Base-by-base conservation (phyloP, 495 filamentous ascomycete genomes). In the Penicillium verhagenii region DNA sequence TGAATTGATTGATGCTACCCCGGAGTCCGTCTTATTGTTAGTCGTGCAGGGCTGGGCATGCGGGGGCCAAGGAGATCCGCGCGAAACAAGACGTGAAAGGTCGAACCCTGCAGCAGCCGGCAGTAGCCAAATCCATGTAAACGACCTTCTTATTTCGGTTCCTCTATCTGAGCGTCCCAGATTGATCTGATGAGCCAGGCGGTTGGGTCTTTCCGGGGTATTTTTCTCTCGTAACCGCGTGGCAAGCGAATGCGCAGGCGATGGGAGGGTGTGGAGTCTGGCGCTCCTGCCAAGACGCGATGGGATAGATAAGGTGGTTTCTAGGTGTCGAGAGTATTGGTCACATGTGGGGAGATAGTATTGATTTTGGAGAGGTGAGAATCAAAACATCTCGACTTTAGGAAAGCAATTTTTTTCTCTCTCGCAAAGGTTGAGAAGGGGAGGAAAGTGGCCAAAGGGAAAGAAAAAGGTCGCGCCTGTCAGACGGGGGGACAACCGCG, bases 151-250 rank as follows among this genome's bases (percentile, higher is more conserved):
- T 40, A 10, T 16, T 51, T 48, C 23, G n/a, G 46, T 5, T 24
- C 24, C 4, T 50, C 18, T 37, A 13, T 16, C 2, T 35, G 4
- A 6, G 5, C 13, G 28, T 35, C 14, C n/a, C 14, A 19, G n/a
- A 29, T 19, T 33, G 11, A 13, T 21, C 21, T 19, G 1, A 2
- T 19, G 21, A 28, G 8, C 26, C 45, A 33, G 18, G 33, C 5
- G 3, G 19, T 23, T n/a, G 49, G 35, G n/a, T n/a, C n/a, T n/a
- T 45, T 68, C 64, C 42, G 64, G 64, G 62, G 62, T 68, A 68
- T 63, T 65, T 52, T 39, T 63, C 59, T 68, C 65, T 68, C 65
- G 65, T 67, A 67, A 66, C 21, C 50, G 25, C 43, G 26, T 24
- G 51, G 47, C 35, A 35, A 28, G 26, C n/a, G 44, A 47, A 16